phyloP scores from a whole-genome alignment of 129 eudicot genomes.

The Flaveria bidentis region DNA sequence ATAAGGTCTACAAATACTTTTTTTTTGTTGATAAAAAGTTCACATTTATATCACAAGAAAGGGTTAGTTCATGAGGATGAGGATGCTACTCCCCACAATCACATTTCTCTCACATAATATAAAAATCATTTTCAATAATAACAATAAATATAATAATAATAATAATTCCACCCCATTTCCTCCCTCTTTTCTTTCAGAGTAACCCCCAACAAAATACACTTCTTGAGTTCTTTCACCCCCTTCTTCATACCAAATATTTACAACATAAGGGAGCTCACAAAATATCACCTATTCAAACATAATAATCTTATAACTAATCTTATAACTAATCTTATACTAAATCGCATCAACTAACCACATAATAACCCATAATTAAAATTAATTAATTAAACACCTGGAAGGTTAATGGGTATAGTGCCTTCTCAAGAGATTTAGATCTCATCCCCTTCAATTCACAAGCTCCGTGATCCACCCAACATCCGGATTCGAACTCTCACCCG shows the following conservation, averaged over 20 bases:
- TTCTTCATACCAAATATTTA: conserved; percentile 16
- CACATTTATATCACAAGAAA: too few species aligned
- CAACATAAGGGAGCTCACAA: conserved; percentile 19
- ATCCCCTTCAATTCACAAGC: conserved; percentile 47
- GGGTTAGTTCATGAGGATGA: too few species aligned
- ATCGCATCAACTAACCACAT: not conserved
- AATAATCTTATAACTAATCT: not conserved
- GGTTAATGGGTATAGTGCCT: not conserved
- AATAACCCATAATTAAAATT: conserved; percentile 12
- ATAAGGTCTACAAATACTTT: too few species aligned
- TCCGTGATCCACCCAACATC: conserved; percentile 94
- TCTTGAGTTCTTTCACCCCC: conserved; percentile 5
- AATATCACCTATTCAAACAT: conserved; percentile 16
- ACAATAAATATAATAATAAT: not conserved
- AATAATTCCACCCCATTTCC: conserved; percentile 28
- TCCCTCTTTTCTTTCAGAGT: not conserved
- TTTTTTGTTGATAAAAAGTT: too few species aligned
- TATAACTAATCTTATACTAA: not conserved
- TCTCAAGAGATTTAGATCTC: too few species aligned
- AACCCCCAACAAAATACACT: conserved; percentile 25
- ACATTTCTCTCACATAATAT: not conserved
- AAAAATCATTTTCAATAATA: conserved; percentile 2
- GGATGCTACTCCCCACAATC: too few species aligned
- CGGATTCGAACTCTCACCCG: conserved; percentile 49
- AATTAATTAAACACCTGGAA: conserved; percentile 22